phyloP scores from a whole-genome alignment of 2,329 filamentous ascomycete species.

The Xylaria sp. region DNA sequence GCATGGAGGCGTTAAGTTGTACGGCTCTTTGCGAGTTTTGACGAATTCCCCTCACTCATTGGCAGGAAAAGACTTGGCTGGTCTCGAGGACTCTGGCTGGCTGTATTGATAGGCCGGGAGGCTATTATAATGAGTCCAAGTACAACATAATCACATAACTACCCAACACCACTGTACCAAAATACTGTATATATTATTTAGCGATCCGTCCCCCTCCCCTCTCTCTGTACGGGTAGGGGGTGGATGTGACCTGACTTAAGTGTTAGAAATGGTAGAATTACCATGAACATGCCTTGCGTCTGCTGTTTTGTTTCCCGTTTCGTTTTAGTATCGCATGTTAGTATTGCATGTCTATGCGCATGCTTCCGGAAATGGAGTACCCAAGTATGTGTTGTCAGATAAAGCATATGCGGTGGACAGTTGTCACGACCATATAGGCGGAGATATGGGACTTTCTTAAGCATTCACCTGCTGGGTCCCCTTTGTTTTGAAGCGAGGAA shows the following conservation, averaged over 20 bases:
- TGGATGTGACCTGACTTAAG: background rate
- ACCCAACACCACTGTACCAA: conserved; percentile 17
- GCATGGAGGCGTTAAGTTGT: conserved; percentile 1
- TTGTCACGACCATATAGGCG: no score
- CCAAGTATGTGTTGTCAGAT: background rate
- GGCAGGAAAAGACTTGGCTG: background rate
- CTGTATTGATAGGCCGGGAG: conserved; percentile 1
- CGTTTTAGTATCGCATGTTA: no score
- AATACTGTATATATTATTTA: conserved; percentile 22
- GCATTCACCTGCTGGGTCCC: no score
- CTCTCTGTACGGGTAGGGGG: background rate
- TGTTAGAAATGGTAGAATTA: background rate
- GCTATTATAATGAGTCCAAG: conserved; percentile 1
- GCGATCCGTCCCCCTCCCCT: conserved; percentile 14
- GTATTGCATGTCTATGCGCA: no score
- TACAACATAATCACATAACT: conserved; percentile 12
- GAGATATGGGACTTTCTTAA: no score
- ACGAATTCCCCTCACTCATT: background rate
- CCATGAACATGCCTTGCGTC: background rate
- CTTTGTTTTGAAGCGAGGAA: no score
- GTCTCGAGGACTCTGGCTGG: background rate
- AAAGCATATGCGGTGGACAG: no score
- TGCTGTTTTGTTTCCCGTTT: no score
- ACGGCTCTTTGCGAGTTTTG: conserved; percentile 3
- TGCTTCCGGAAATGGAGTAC: background rate